phyloP scores from a whole-genome alignment of 257 asterid genomes.

The Schizonepeta tenuifolia region DNA sequence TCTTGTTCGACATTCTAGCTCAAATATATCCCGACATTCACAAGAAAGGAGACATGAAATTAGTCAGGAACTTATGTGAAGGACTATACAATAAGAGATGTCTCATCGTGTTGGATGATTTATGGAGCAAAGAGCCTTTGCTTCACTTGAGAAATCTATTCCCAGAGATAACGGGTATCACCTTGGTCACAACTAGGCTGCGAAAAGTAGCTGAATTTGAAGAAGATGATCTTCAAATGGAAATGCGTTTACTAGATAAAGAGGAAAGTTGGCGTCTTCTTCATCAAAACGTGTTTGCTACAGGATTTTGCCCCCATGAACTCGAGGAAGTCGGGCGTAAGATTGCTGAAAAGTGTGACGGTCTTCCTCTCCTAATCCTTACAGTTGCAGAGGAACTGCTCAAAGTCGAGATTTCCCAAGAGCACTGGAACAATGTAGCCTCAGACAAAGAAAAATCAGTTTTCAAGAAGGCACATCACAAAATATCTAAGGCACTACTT shows the following conservation, averaged over 20 bases:
- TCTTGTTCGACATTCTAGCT: too few relatives aligned
- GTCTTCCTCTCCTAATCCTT: neutral
- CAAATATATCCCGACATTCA: too few relatives aligned
- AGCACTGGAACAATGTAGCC: neutral
- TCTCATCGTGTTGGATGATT: neutral
- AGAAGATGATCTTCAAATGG: neutral
- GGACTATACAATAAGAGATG: too few relatives aligned
- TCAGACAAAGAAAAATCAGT: neutral
- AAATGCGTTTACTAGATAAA: neutral
- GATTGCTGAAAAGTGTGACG: neutral
- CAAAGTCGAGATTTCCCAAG: neutral
- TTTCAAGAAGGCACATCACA: neutral
- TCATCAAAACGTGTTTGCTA: neutral
- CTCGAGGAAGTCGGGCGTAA: neutral
- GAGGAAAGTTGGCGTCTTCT: neutral
- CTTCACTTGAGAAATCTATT: neutral
- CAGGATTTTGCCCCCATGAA: neutral
- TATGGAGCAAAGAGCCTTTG: neutral
- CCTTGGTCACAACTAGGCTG: neutral
- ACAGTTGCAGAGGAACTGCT: neutral
- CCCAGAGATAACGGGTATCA: neutral
- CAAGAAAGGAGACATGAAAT: neutral
- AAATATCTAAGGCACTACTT: neutral
- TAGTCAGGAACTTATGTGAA: too few relatives aligned
- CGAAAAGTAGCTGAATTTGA: neutral